Percentiles rank a stretch among this genome's conserved stretches.
Evolutionary conservation across 2,329 filamentous ascomycete species (phyloP).

Genomic region (Fusarium palustre): DNA sequence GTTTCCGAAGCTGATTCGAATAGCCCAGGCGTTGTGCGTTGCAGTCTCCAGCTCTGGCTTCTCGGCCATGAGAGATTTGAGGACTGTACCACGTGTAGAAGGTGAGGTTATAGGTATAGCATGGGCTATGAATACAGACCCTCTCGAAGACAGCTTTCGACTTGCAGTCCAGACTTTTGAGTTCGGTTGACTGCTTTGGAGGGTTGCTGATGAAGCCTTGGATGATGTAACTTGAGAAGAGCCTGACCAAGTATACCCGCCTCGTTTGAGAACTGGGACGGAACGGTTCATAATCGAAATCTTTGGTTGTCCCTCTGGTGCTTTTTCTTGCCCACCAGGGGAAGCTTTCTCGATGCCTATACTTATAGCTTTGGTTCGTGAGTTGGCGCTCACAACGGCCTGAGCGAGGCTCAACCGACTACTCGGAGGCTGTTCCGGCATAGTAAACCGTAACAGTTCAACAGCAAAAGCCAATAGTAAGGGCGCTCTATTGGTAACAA

Average conservation of each 20-base stretch:
- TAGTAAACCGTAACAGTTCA: constrained; percentile 79
- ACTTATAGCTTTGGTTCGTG: constrained; percentile 78
- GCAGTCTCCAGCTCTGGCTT: constrained; percentile 65
- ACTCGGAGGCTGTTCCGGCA: constrained; percentile 87
- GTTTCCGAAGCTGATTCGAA: constrained; percentile 51
- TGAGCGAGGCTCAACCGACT: constrained; percentile 85
- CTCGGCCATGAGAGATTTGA: constrained; percentile 61
- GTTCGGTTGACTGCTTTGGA: constrained; percentile 33
- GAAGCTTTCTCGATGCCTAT: constrained; percentile 76
- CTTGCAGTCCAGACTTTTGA: constrained; percentile 63
- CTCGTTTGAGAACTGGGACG: constrained; percentile 79
- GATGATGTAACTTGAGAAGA: constrained; percentile 34
- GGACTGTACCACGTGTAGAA: constrained; percentile 57
- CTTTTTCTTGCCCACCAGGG: constrained; percentile 75
- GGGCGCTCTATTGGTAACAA: constrained; percentile 85
- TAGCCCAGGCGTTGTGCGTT: constrained; percentile 69
- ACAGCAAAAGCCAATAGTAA: constrained; percentile 84
- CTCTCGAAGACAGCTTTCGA: constrained; percentile 62
- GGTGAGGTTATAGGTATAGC: constrained; percentile 53
- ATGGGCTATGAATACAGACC: constrained; percentile 69
- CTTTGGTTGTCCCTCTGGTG: constrained; percentile 80
- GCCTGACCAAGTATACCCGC: constrained; percentile 70
- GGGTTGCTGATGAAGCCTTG: constrained; percentile 28
- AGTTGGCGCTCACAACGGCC: constrained; percentile 85
- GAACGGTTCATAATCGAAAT: constrained; percentile 79